Evolutionary conservation across 352 stramenopile genomes (phyloP).

Genomic region (Pythium graminicola): DNA sequence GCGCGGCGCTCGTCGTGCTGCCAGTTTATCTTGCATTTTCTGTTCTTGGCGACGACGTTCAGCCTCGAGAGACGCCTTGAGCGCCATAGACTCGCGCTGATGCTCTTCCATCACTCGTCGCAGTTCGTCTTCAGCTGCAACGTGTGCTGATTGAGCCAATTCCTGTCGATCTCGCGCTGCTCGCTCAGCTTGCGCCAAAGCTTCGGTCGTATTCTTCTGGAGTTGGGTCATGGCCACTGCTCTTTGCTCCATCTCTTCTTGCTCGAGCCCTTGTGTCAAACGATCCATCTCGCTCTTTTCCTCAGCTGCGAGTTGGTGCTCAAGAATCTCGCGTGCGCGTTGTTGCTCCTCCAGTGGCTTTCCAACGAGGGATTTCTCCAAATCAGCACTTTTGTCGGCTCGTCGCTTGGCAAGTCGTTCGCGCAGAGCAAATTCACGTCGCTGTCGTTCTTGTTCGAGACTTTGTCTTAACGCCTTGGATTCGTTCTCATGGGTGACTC

Average conservation of each 20-base stretch:
- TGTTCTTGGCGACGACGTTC: conserved; percentile 61
- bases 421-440: not conserved
- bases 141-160: not conserved
- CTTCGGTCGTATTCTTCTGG: not conserved
- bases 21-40: conserved; percentile 36
- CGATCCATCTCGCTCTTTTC: not conserved
- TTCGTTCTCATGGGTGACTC: not conserved
- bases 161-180: not conserved
- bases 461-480: not conserved
- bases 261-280: not conserved
- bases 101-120: conserved; percentile 49
- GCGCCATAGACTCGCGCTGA: conserved; percentile 36
- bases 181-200: not conserved
- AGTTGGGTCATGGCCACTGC: not conserved
- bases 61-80: conserved; percentile 39
- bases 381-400: not conserved
- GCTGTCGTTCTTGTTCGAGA: not conserved
- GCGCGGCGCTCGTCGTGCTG: conserved; percentile 8
- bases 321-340: not conserved
- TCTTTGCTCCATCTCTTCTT: not conserved
- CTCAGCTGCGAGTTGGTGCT: not conserved
- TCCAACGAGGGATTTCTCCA: not conserved
- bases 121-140: conserved; percentile 41
- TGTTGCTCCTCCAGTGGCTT: not conserved
- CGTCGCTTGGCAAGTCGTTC: not conserved